Percentiles rank a stretch among this genome's conserved stretches.
Conservation (phyloP, 805 yeast species). For the Suhomyces sp. region DNA sequence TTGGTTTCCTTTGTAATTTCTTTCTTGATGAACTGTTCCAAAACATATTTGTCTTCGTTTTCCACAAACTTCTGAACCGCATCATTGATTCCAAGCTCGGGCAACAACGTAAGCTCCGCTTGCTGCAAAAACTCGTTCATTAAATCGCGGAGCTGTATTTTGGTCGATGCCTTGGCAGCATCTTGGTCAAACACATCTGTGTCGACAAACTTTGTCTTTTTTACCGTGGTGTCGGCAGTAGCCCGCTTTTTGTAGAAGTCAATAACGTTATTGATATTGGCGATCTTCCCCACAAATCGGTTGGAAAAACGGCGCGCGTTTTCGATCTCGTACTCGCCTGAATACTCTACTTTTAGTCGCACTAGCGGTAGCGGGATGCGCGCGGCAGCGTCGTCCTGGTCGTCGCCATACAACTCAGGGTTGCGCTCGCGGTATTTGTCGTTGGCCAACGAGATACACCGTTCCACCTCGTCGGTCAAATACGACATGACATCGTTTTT, state of each 20-base stretch:
- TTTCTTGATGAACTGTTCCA: conserved; percentile 58
- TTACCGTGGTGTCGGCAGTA: conserved; percentile 8
- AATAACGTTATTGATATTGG: conserved; percentile 85
- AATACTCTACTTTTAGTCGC: conserved; percentile 80
- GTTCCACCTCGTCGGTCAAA: conserved; percentile 62
- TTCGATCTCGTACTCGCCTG: conserved; percentile 89
- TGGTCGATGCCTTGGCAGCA: conserved; percentile 17
- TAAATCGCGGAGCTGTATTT: conserved; percentile 55
- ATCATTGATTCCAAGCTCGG: conserved; percentile 68
- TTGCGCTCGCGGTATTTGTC: conserved; percentile 42
- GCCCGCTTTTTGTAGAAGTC: conserved; percentile 56
- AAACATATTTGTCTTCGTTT: conserved; percentile 74
- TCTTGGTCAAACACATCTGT: conserved; percentile 10
- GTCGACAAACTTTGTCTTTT: conserved; percentile 14
- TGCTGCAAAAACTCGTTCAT: conserved; percentile 61
- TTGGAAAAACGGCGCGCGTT: conserved; percentile 87
- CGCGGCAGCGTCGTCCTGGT: background rate
- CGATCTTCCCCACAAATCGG: conserved; percentile 84
- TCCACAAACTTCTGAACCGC: conserved; percentile 73
- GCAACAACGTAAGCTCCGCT: conserved; percentile 64
- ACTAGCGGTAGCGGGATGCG: conserved; percentile 73
- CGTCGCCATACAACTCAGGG: conserved; percentile 26
- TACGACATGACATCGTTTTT: conserved; percentile 58
- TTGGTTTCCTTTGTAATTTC: conserved; percentile 55
- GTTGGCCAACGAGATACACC: conserved; percentile 58